Evolutionary conservation across 2,329 filamentous ascomycete species (phyloP).

Genomic region (Plectosphaerella plurivora): DNA sequence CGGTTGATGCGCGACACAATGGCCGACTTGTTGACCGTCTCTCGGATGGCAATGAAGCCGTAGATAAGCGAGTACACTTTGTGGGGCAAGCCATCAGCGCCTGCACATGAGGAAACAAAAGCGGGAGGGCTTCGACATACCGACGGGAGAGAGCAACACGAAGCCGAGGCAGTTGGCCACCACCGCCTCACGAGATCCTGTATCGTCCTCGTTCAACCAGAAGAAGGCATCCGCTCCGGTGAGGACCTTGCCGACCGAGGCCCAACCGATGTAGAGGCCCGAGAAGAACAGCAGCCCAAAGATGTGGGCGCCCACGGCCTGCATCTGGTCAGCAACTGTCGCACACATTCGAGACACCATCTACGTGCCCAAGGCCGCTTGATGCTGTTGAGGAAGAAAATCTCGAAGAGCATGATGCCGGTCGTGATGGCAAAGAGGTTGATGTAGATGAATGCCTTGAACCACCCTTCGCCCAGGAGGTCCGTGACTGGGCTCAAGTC

Average conservation of each 20-base stretch:
- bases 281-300: slow-evolving; percentile 34
- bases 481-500: slow-evolving; percentile 33
- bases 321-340: background rate
- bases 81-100: no score
- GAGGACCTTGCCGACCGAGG: slow-evolving; percentile 37
- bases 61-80: slow-evolving; percentile 45
- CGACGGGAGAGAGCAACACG: slow-evolving; percentile 34
- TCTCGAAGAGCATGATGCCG: slow-evolving; percentile 38
- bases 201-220: slow-evolving; percentile 42
- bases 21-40: slow-evolving; percentile 25
- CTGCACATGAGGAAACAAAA: background rate
- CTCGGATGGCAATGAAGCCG: slow-evolving; percentile 44
- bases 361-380: slow-evolving; percentile 41
- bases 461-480: slow-evolving; percentile 42
- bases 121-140: slow-evolving; percentile 28
- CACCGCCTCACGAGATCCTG: slow-evolving; percentile 38
- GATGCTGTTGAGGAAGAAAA: slow-evolving; percentile 48
- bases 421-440: slow-evolving; percentile 41
- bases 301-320: slow-evolving; percentile 42
- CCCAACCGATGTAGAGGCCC: slow-evolving; percentile 45
- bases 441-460: slow-evolving; percentile 40
- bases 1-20: background rate
- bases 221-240: slow-evolving; percentile 45
- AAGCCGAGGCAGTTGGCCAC: slow-evolving; percentile 40
- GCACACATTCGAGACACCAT: background rate